Base-by-base conservation (phyloP, 768 basidiomycete species). In the Calocybe cyanea region DNA sequence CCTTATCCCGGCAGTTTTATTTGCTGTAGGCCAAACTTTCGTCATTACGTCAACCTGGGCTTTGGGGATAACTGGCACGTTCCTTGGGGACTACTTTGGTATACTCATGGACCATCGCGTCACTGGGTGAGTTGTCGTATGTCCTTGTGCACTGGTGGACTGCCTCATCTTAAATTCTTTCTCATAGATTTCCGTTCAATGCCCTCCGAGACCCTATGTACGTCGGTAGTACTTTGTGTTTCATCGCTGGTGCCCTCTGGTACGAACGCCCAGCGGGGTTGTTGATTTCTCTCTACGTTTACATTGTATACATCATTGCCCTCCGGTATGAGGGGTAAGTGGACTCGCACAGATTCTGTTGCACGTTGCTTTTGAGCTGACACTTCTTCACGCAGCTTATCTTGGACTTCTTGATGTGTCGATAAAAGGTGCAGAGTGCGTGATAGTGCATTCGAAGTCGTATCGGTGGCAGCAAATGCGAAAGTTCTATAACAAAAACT, bases 121-220 rank as follows among this genome's bases (percentile, higher is more conserved):
- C n/a, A 86, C 92, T 58, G 86, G 88, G 62, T 76, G 50, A 31
- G 69, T 63, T 10, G 19, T 17, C 34, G 14, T 30, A 23, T n/a
- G n/a, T n/a, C 15, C 31, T 13, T 50, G 15, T 35, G 21, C 23
- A 18, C 9, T 3, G 34, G 25, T 36, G 14, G 4, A n/a, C n/a
- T n/a, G n/a, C n/a, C n/a, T n/a, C n/a, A n/a, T n/a, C n/a, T n/a
- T n/a, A n/a, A n/a, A n/a, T n/a, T n/a, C n/a, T n/a, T n/a, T n/a
- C n/a, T n/a, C n/a, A 37, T 48, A 78, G 77, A 17, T 99, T 99
- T 73, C 95, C 95, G 0, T 99, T 97, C 76, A 95, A 95, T 61
- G 77, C 96, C 38, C 73, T 94, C 33, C 74, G 80, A 15, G 86
- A 96, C 63, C 95, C 95, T 0, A 99, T 99, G 95, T 98, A 99